Evolutionary conservation across 2,329 filamentous ascomycete genomes (phyloP).

Genomic region (Beauveria scarabaeidicola): DNA sequence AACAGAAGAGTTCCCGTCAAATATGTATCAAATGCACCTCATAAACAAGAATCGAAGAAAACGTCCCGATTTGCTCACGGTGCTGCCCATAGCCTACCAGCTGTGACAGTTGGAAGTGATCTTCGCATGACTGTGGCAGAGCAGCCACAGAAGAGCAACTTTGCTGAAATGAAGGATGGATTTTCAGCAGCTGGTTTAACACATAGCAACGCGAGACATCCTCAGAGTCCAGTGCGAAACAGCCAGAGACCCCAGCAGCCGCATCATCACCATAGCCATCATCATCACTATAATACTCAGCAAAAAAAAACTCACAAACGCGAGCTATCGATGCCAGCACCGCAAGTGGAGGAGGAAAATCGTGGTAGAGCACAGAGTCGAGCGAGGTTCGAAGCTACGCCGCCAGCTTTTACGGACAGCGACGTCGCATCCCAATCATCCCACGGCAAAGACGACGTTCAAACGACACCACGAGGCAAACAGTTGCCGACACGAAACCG

Average conservation of each 20-base stretch:
- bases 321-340: neutral
- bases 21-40: constrained; percentile 1
- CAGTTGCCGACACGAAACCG: constrained; percentile 17
- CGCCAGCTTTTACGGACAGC: constrained; percentile 10
- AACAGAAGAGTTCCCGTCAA: constrained; percentile 16
- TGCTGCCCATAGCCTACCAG: constrained; percentile 13
- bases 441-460: constrained; percentile 12
- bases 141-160: neutral
- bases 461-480: constrained; percentile 15
- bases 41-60: neutral
- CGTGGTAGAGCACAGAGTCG: constrained; percentile 1
- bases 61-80: neutral
- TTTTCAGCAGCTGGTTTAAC: constrained; percentile 1
- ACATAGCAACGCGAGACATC: neutral
- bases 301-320: neutral
- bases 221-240: neutral
- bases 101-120: constrained; percentile 16
- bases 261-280: neutral
- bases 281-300: neutral
- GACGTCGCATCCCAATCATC: neutral
- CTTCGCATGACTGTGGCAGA: neutral
- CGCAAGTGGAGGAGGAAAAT: neutral
- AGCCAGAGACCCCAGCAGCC: constrained; percentile 3
- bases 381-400: constrained; percentile 8
- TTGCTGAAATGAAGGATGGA: constrained; percentile 10